Conservation (phyloP, 805 yeast species). For the Pichia sporocuriosa region DNA sequence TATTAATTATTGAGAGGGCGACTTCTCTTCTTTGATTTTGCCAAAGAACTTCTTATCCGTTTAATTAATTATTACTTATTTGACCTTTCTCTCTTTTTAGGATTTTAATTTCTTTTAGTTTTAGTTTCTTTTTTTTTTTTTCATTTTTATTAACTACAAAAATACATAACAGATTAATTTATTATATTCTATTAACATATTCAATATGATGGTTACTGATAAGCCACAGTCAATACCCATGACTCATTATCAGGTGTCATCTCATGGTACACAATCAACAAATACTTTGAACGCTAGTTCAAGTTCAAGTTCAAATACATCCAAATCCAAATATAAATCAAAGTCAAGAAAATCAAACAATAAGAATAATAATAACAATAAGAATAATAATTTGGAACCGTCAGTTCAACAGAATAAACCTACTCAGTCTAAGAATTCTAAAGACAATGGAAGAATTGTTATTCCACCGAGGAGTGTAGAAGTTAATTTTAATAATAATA, state of each 20-base stretch:
- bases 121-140: not conserved
- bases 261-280: not conserved
- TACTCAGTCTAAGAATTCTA: conserved; percentile 34
- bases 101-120: too few species aligned
- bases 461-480: conserved; percentile 29
- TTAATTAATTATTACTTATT: too few species aligned
- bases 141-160: not conserved
- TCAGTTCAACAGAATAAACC: not conserved
- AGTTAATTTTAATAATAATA: conserved; percentile 12
- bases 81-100: too few species aligned
- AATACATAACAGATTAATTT: not conserved
- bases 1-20: too few species aligned
- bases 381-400: conserved; percentile 39
- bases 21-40: too few species aligned
- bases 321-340: not conserved
- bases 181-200: not conserved
- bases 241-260: conserved; percentile 9
- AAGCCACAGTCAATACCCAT: conserved; percentile 19
- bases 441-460: conserved; percentile 17
- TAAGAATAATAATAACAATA: conserved; percentile 18
- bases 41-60: too few species aligned
- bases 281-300: conserved; percentile 6
- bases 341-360: not conserved
- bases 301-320: not conserved
- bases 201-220: conserved; percentile 19